Conservation (phyloP, 106 monocot genomes). For the Iris macrosiphon region DNA sequence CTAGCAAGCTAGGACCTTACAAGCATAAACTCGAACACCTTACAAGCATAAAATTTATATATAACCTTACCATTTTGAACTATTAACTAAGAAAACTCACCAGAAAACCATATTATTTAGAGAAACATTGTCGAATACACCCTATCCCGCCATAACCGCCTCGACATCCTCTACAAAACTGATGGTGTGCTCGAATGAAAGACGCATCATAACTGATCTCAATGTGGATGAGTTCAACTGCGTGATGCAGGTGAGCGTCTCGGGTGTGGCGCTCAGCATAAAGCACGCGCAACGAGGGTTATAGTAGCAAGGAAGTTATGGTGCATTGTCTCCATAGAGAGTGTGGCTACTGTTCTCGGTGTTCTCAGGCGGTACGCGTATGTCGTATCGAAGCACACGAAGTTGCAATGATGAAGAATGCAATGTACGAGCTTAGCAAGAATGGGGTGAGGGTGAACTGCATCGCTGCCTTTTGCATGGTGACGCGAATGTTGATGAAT, state of each 20-base stretch:
- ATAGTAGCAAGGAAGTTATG: slow-evolving; percentile 30
- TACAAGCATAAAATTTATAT: too few species aligned
- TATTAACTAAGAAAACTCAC: background rate
- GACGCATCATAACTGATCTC: slow-evolving; percentile 23
- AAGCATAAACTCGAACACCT: too few species aligned
- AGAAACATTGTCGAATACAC: slow-evolving; percentile 8
- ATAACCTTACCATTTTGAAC: too few species aligned
- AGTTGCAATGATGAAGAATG: slow-evolving; percentile 40
- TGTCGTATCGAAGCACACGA: slow-evolving; percentile 47
- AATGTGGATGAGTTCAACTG: slow-evolving; percentile 38
- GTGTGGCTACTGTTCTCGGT: slow-evolving; percentile 38
- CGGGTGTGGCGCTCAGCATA: slow-evolving; percentile 29
- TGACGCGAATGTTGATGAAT: slow-evolving; percentile 32
- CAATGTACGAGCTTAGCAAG: slow-evolving; percentile 36
- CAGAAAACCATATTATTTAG: background rate
- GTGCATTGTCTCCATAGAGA: slow-evolving; percentile 39
- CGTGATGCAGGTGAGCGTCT: slow-evolving; percentile 32
- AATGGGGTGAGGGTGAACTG: slow-evolving; percentile 49
- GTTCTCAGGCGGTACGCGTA: slow-evolving; percentile 44
- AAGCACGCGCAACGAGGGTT: slow-evolving; percentile 42
- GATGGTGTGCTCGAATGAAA: slow-evolving; percentile 55
- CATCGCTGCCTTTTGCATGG: slow-evolving; percentile 45
- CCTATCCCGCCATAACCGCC: slow-evolving; percentile 18
- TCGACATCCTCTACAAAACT: slow-evolving; percentile 47
- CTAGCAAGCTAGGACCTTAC: too few species aligned